A percentile compares a stretch with the other conserved stretches of the same genome.
These are phyloP conservation scores for Hypoxylon sp. DNA, from an alignment of 2,329 filamentous ascomycete species.

Conservation along the genomic window DNA sequence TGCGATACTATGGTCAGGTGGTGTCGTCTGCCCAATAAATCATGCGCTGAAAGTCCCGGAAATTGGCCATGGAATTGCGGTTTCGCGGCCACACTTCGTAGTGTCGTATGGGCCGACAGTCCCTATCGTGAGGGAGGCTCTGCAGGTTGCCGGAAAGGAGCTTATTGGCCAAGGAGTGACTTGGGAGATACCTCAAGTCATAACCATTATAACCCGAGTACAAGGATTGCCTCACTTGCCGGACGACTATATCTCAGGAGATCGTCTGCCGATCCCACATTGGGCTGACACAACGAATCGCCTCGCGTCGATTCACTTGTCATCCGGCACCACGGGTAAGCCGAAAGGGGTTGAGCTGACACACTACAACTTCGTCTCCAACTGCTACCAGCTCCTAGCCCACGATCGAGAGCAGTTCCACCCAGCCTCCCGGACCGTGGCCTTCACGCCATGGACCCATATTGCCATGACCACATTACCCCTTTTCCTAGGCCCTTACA, in stretches of 20 bases:
- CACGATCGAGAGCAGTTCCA: slow-evolving; percentile 55
- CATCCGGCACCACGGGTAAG: slow-evolving; percentile 47
- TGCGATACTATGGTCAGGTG: slow-evolving; percentile 57
- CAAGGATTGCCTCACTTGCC: slow-evolving; percentile 49
- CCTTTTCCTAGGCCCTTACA: slow-evolving; percentile 58
- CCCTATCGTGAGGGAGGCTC: slow-evolving; percentile 50
- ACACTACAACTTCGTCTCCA: slow-evolving; percentile 49
- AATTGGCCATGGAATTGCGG: slow-evolving; percentile 58
- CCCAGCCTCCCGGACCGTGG: slow-evolving; percentile 53
- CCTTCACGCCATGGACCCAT: slow-evolving; percentile 60
- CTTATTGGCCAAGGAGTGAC: slow-evolving; percentile 46
- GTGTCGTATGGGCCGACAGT: slow-evolving; percentile 55
- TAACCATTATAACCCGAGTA: slow-evolving; percentile 52
- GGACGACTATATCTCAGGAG: slow-evolving; percentile 51
- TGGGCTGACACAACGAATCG: slow-evolving; percentile 52
- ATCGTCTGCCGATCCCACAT: slow-evolving; percentile 54
- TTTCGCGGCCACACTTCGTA: slow-evolving; percentile 57
- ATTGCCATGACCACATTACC: slow-evolving; percentile 60
- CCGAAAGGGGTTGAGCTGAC: slow-evolving; percentile 48
- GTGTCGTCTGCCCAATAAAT: slow-evolving; percentile 56
- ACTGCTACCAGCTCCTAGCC: slow-evolving; percentile 53
- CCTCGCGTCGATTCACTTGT: slow-evolving; percentile 56
- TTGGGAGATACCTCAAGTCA: slow-evolving; percentile 53
- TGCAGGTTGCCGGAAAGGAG: slow-evolving; percentile 50
- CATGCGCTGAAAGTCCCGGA: slow-evolving; percentile 55